These are phyloP conservation scores for Sclerospora graminicola DNA, from an alignment of 352 stramenopile genomes.

Conservation along the genomic window DNA sequence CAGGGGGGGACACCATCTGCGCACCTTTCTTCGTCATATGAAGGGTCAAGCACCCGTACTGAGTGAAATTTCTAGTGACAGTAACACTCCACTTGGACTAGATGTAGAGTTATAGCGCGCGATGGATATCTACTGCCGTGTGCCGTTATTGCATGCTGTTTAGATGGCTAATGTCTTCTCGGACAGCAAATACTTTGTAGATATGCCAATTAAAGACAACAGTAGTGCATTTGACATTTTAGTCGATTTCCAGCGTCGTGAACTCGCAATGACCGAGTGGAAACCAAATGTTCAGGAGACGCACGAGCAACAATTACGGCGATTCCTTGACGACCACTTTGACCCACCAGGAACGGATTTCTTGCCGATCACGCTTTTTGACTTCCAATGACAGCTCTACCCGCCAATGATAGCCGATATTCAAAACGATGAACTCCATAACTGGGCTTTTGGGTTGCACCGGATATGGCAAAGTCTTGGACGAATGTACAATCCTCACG, in stretches of 20 bases:
- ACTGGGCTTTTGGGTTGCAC: conserved; percentile 67
- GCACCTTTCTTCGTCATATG: conserved; percentile 17
- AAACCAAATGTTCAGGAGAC: conserved; percentile 8
- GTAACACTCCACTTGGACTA: conserved; percentile 13
- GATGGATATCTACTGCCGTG: conserved; percentile 72
- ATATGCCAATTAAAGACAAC: conserved; percentile 86
- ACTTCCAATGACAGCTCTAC: conserved; percentile 43
- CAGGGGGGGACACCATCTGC: conserved; percentile 14
- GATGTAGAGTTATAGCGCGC: conserved; percentile 41
- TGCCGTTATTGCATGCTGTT: conserved; percentile 52
- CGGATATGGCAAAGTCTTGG: conserved; percentile 66
- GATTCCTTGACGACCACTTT: conserved; percentile 79
- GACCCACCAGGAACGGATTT: conserved; percentile 69
- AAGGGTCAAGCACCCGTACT: conserved; percentile 12
- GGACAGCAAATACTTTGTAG: conserved; percentile 90
- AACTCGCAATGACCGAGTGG: conserved; percentile 48
- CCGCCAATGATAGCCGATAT: conserved; percentile 51
- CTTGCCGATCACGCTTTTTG: conserved; percentile 49
- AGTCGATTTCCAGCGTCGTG: conserved; percentile 50
- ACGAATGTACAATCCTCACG: conserved; percentile 34
- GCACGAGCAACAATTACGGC: conserved; percentile 34
- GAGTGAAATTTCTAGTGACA: conserved; percentile 8
- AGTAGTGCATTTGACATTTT: conserved; percentile 60
- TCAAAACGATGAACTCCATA: conserved; percentile 31
- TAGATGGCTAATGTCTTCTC: conserved; percentile 71